Conservation (phyloP, 2,329 filamentous ascomycete genomes). For the Verticillium nonalfalfae region DNA sequence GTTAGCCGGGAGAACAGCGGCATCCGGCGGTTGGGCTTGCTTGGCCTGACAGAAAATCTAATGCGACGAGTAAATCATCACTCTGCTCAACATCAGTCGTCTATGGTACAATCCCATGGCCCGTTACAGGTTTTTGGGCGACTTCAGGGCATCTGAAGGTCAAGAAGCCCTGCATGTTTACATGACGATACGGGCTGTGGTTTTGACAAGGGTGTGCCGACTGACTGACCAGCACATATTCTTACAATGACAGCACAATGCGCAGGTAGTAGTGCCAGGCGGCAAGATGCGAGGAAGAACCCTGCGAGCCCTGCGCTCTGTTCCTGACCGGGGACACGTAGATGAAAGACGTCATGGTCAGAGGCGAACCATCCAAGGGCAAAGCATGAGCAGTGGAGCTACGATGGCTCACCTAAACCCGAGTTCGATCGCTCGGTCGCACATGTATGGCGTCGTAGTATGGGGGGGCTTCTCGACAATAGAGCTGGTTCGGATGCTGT, state of each 20-base stretch:
- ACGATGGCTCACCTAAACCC: background rate
- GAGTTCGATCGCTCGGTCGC: background rate
- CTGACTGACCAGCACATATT: too few relatives aligned
- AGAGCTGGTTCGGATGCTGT: too few relatives aligned
- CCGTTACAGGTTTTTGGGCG: background rate
- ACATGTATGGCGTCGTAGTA: background rate
- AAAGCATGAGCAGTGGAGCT: background rate
- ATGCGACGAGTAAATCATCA: background rate
- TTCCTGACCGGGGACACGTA: background rate
- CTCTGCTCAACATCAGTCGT: background rate
- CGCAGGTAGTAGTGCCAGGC: background rate
- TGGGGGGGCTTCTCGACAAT: background rate
- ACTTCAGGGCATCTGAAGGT: background rate
- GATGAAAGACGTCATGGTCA: background rate
- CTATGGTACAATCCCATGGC: background rate
- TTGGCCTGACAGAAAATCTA: background rate
- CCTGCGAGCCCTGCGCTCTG: background rate
- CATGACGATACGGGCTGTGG: too few relatives aligned
- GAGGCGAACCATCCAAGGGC: background rate
- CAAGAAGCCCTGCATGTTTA: too few relatives aligned
- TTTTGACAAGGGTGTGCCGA: too few relatives aligned
- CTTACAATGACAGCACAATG: background rate
- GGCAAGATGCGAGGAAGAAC: background rate
- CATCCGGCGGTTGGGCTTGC: background rate
- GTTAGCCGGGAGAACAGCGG: background rate